Evolutionary conservation across 768 basidiomycete genomes (phyloP), one percentile per base, ranked within the genome.

Genomic region (Phylloporus sp.): DNA sequence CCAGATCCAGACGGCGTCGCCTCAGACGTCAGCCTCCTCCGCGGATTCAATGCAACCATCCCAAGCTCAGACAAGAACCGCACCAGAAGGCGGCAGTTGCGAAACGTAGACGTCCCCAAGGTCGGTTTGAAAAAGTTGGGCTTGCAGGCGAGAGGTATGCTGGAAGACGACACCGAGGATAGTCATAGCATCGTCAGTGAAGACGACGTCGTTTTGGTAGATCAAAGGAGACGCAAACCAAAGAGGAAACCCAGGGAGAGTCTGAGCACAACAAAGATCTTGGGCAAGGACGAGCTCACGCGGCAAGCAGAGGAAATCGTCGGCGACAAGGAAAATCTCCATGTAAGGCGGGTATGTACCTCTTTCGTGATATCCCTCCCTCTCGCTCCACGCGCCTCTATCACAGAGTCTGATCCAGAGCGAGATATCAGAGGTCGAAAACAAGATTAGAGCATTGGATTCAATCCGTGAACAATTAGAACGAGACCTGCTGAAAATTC

Each of bases 21-120:
- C 5, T 75, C 77, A 14, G 78, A 81, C 57, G 82, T 93, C 41
- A 90, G 88, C 57, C 73, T 98, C 27, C 70, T 96, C 33, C 81
- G 86, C 36, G 95, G 95, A 0, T 98, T 97, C 67, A 86, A 90
- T 59, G 95, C 95, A 15, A 97, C 95, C 3, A 87, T 96, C 34
- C 95, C 95, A 11, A 88, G 86, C 60, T 80, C 93, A 31, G 86
- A 91, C 55, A 78, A 82, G 61, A 77, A 89, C 44, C 83, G 86
- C 51, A 73, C 80, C 13, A 73, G 92, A 49, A 68, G 93, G 52
- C 69, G 91, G 48, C 84, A 90, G 64, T 80, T 87, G 67, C 75
- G 93, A 48, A 87, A 82, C 55, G 79, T 90, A 13, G 86, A 90
- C 4, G 78, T 82, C 11, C 84, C 82, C 23, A 76, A 75, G 56